Evolutionary conservation across 2,329 filamentous ascomycete species (phyloP).

Genomic region (Penicillium sclerotiorum): DNA sequence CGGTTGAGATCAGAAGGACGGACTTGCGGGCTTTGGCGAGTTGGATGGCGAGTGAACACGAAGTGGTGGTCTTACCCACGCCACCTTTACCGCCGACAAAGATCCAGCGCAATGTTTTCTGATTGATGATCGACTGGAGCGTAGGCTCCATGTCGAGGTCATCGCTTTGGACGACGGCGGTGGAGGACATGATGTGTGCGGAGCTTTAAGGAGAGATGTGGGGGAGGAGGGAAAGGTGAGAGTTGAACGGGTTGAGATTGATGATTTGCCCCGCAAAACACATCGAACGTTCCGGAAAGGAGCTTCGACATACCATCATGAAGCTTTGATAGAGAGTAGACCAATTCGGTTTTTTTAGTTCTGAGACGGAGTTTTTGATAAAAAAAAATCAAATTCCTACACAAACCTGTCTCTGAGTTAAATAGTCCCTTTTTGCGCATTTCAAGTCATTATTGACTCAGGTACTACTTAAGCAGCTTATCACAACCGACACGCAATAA

Average conservation of each 20-base stretch:
- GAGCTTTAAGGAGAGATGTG: constrained; percentile 8
- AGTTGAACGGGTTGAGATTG: constrained; percentile 13
- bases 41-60: constrained; percentile 96
- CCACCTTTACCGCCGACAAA: constrained; percentile 98
- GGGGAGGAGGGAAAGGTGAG: constrained; percentile 1
- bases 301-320: background rate
- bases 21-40: constrained; percentile 92
- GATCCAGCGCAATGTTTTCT: constrained; percentile 95
- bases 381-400: too few relatives aligned
- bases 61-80: constrained; percentile 99
- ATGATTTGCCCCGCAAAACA: constrained; percentile 26
- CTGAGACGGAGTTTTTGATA: too few relatives aligned
- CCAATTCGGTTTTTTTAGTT: too few relatives aligned
- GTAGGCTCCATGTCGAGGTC: constrained; percentile 80
- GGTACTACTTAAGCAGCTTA: too few relatives aligned
- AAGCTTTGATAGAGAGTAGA: background rate
- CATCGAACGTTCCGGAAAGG: constrained; percentile 39
- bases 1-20: constrained; percentile 95
- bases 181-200: constrained; percentile 39
- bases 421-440: too few relatives aligned
- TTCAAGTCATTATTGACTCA: too few relatives aligned
- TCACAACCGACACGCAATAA: too few relatives aligned
- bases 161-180: constrained; percentile 55
- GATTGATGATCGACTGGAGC: constrained; percentile 91
- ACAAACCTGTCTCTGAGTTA: too few relatives aligned